phyloP scores from a whole-genome alignment of 2,329 filamentous ascomycete genomes.

The Rosellinia necatrix region DNA sequence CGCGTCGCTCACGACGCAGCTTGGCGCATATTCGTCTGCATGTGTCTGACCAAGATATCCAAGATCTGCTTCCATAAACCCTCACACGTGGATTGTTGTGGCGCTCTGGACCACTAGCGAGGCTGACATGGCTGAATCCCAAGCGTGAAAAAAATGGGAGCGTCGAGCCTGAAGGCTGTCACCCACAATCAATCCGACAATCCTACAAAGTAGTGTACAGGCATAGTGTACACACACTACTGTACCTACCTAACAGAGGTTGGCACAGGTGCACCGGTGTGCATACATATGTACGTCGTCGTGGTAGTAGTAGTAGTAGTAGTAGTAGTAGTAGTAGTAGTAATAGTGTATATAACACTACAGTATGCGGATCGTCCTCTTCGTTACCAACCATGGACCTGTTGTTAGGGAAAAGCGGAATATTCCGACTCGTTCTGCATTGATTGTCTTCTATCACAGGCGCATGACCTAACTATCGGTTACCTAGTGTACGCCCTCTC shows the following conservation, averaged over 20 bases:
- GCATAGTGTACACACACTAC: too few relatives aligned
- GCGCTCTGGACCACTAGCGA: neutral
- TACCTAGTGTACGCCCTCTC: neutral
- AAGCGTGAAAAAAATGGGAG: too few relatives aligned
- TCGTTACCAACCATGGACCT: neutral
- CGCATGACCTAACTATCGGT: too few relatives aligned
- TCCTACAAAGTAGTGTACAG: too few relatives aligned
- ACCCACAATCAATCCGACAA: too few relatives aligned
- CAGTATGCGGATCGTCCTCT: too few relatives aligned
- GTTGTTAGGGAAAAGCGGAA: neutral
- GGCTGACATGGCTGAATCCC: slow-evolving; percentile 3
- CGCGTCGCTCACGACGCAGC: slow-evolving; percentile 2
- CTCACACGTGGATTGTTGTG: slow-evolving; percentile 13
- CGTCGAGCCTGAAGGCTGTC: neutral
- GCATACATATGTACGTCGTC: too few relatives aligned
- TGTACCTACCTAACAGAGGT: neutral
- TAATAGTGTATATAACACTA: too few relatives aligned
- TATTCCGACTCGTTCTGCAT: neutral
- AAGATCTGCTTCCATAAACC: neutral
- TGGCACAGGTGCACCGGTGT: too few relatives aligned
- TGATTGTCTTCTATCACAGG: neutral
- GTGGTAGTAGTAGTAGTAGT: too few relatives aligned
- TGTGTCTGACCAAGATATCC: slow-evolving; percentile 8
- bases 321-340: too few relatives aligned
- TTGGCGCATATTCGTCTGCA: slow-evolving; percentile 22